These are phyloP conservation scores for Auxenochlorella pyrenoidosa DNA, from an alignment of 139 green algal genomes.

Conservation along the genomic window DNA sequence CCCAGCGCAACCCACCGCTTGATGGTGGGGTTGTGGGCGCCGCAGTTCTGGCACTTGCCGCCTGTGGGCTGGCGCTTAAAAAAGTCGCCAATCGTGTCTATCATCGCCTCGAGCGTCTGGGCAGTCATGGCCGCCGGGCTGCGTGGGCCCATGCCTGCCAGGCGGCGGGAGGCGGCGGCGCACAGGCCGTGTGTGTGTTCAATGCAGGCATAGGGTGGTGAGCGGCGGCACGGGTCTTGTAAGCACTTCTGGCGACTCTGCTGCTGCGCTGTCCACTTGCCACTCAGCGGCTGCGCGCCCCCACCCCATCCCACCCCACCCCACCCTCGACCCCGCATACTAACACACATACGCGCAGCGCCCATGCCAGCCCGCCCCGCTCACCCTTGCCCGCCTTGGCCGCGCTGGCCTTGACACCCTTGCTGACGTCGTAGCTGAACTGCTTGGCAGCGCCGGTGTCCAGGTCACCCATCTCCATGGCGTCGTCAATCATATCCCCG, in stretches of 20 bases:
- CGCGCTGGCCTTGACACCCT: slow-evolving; percentile 7
- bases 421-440: slow-evolving; percentile 29
- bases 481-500: slow-evolving; percentile 40
- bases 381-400: background rate
- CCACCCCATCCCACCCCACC: too few species aligned
- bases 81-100: slow-evolving; percentile 76
- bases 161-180: too few species aligned
- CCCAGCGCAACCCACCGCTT: slow-evolving; percentile 29
- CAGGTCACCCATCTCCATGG: slow-evolving; percentile 33
- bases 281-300: too few species aligned
- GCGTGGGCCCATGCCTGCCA: slow-evolving; percentile 30
- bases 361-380: background rate
- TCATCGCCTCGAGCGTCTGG: slow-evolving; percentile 67
- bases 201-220: too few species aligned
- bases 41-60: slow-evolving; percentile 89
- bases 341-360: background rate
- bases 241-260: too few species aligned
- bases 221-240: too few species aligned
- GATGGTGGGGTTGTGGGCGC: slow-evolving; percentile 62
- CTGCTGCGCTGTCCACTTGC: too few species aligned
- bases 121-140: slow-evolving; percentile 15
- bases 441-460: background rate
- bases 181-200: background rate
- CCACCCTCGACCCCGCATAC: background rate
- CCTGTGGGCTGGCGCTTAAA: slow-evolving; percentile 65